Percentiles rank a stretch among this genome's conserved stretches.
Evolutionary conservation across 2,329 filamentous ascomycete species (phyloP).

Genomic region (Alternaria consortialis): DNA sequence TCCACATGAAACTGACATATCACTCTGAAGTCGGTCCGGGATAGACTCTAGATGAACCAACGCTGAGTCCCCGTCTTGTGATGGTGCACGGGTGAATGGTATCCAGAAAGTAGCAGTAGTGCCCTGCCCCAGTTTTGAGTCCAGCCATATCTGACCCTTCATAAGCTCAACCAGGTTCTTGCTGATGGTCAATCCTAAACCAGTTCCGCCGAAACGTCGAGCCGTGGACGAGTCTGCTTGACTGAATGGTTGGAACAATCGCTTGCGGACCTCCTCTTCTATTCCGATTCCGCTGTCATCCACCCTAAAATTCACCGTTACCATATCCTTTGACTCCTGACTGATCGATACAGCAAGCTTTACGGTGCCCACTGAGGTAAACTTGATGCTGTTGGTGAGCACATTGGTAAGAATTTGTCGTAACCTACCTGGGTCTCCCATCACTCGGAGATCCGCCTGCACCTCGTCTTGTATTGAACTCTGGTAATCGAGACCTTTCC

Average conservation of each 20-base stretch:
- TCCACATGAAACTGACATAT: constrained; percentile 68
- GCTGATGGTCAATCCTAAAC: constrained; percentile 79
- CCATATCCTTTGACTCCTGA: constrained; percentile 69
- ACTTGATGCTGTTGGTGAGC: constrained; percentile 64
- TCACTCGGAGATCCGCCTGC: constrained; percentile 75
- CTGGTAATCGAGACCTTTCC: constrained; percentile 78
- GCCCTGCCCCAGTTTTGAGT: constrained; percentile 72
- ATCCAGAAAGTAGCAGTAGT: constrained; percentile 81
- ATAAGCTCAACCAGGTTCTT: constrained; percentile 81
- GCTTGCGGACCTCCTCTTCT: constrained; percentile 76
- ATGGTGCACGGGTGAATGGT: constrained; percentile 76
- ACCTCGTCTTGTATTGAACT: constrained; percentile 71
- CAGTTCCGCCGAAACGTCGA: constrained; percentile 79
- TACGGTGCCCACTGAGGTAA: constrained; percentile 50
- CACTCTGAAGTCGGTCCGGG: constrained; percentile 70
- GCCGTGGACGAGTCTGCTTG: constrained; percentile 84
- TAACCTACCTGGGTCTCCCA: constrained; percentile 84
- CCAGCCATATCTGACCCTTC: constrained; percentile 76
- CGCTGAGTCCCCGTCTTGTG: constrained; percentile 58
- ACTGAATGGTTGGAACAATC: constrained; percentile 80
- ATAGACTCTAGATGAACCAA: constrained; percentile 71
- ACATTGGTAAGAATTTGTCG: constrained; percentile 86
- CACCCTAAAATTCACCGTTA: constrained; percentile 75
- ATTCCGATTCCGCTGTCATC: constrained; percentile 85
- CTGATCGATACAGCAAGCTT: constrained; percentile 71